Percentiles rank a stretch among this genome's conserved stretches.
Conservation (phyloP, 2,329 filamentous ascomycete genomes). For the Aspergillus fructus region DNA sequence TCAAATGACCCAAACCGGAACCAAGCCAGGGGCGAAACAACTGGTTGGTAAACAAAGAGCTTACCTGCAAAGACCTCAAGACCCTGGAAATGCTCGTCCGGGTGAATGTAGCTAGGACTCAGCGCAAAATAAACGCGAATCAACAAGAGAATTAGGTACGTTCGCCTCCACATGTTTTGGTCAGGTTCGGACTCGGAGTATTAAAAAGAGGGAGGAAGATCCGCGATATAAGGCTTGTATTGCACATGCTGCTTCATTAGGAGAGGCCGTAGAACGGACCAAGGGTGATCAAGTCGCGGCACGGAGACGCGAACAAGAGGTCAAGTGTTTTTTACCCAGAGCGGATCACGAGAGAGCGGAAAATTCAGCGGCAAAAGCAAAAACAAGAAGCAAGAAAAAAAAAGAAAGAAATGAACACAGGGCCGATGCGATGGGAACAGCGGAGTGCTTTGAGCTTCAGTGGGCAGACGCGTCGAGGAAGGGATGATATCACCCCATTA, state of each 20-base stretch:
- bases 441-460: background rate
- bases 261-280: slow-evolving; percentile 4
- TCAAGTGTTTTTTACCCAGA: background rate
- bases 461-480: background rate
- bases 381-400: background rate
- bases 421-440: background rate
- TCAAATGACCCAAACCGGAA: background rate
- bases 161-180: slow-evolving; percentile 78
- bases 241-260: slow-evolving; percentile 14
- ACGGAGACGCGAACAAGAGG: background rate
- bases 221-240: slow-evolving; percentile 2
- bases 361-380: background rate
- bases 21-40: background rate
- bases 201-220: slow-evolving; percentile 6
- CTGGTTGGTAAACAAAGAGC: slow-evolving; percentile 32
- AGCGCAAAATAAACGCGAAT: slow-evolving; percentile 92
- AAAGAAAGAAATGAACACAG: background rate
- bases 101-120: slow-evolving; percentile 93
- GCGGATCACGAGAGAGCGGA: background rate
- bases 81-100: slow-evolving; percentile 98
- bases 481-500: background rate
- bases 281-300: slow-evolving; percentile 11
- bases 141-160: slow-evolving; percentile 79
- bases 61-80: slow-evolving; percentile 95
- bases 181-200: slow-evolving; percentile 17